phyloP scores from a whole-genome alignment of 192 early-diverging fungal genomes.

The Coemansia sp. region DNA sequence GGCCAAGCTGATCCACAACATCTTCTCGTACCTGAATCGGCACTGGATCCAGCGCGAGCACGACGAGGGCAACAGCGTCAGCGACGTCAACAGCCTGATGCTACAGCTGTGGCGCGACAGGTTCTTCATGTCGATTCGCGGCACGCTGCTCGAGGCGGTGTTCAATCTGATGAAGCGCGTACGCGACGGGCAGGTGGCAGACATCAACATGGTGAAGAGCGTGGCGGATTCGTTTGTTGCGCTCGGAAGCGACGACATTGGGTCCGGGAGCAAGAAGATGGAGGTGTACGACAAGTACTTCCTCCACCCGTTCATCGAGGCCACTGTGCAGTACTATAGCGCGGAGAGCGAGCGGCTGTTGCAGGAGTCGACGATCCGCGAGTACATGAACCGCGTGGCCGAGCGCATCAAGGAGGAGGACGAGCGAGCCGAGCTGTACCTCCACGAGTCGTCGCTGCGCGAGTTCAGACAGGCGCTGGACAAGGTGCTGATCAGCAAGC shows the following conservation, averaged over 20 bases:
- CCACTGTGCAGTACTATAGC: conserved; percentile 85
- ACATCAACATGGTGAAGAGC: conserved; percentile 79
- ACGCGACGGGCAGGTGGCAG: conserved; percentile 86
- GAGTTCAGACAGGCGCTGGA: conserved; percentile 83
- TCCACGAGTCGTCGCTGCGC: conserved; percentile 79
- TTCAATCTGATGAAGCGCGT: conserved; percentile 73
- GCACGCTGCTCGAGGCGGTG: conserved; percentile 50
- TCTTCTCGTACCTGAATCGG: conserved; percentile 94
- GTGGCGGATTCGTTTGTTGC: conserved; percentile 92
- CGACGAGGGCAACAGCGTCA: conserved; percentile 85
- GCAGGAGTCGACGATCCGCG: conserved; percentile 84
- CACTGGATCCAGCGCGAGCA: conserved; percentile 98
- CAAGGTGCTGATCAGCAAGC: conserved; percentile 81
- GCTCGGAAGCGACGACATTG: conserved; percentile 68
- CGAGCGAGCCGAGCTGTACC: conserved; percentile 80
- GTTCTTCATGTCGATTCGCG: conserved; percentile 53
- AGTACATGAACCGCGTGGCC: conserved; percentile 93
- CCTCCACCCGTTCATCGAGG: conserved; percentile 77
- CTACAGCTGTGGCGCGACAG: conserved; percentile 75
- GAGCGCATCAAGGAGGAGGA: conserved; percentile 82
- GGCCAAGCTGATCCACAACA: conserved; percentile 80
- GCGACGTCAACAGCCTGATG: conserved; percentile 92
- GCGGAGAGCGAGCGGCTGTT: conserved; percentile 89
- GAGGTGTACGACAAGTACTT: conserved; percentile 90
- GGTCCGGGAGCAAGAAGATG: conserved; percentile 75